Evolutionary conservation across 306 rosid species (phyloP), one percentile per base, ranked within the genome.

Genomic region (Castanea sativa): DNA sequence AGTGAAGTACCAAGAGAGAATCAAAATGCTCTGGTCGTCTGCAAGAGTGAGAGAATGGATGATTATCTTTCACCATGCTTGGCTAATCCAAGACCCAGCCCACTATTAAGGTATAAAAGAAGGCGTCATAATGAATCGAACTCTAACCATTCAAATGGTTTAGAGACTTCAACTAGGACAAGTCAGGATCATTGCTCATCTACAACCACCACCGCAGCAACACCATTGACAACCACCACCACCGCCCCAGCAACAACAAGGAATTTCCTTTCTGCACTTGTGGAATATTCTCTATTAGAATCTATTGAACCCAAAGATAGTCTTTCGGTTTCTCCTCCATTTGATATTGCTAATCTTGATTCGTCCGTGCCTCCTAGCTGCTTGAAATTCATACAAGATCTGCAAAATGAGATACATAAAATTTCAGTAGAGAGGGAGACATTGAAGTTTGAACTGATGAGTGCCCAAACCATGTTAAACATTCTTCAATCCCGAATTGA

Each of bases 211-310:
- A 89, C 90, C 4, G 95, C 90, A 4, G 89, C 92, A 20, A 86
- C 89, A 3, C 33, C 91, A 52, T 71, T 85, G 71, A 80, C 78
- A 0, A 41, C 86, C 0, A 57, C 86, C 12, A 33, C 77, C 6
- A 64, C 82, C 21, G 84, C 55, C 35, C n/a, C 79, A 18, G 83
- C 90, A 0, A 87, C 86, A 0, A 93, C 88, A 14, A 91, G 89
- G 71, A 94, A 89, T 69, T 91, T 96, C 68, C 89, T 96, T 64
- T 96, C 98, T 33, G 94, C 97, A 38, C 82, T 96, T 79, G 99
- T 93, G 82, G 97, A 93, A 78, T 96, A 83, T 88, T 92, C 97
- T 5, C 89, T 93, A 55, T 72, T 88, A 11, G 98, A 96, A 79
- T 87, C 99, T 74, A 89, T 92, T 30, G 97, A 88, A 84, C 90